phyloP scores from a whole-genome alignment of 202 grass and related monocot genomes.

The Tripidium arundinaceum region DNA sequence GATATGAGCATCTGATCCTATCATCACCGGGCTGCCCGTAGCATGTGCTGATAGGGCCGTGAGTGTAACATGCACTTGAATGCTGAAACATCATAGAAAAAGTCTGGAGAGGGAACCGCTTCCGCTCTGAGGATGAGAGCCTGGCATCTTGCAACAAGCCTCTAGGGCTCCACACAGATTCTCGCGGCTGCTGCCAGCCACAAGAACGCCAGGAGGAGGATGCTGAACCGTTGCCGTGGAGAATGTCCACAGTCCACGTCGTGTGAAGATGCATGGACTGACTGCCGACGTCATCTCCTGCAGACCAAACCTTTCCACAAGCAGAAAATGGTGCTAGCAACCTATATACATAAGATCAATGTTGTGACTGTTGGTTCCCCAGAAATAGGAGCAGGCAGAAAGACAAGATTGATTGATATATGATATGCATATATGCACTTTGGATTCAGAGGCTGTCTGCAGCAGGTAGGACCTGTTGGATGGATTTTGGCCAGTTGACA shows the following conservation, averaged over 20 bases:
- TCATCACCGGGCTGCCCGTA: background rate
- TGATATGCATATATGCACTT: constrained; percentile 16
- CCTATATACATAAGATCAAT: constrained; percentile 7
- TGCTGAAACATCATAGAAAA: constrained; percentile 32
- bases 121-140: background rate
- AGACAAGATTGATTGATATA: constrained; percentile 15
- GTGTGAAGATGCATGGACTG: background rate
- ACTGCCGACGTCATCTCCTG: constrained; percentile 22
- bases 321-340: constrained; percentile 17
- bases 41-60: constrained; percentile 49
- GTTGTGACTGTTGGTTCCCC: background rate
- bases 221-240: background rate
- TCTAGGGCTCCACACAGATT: constrained; percentile 14
- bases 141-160: background rate
- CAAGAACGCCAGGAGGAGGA: background rate
- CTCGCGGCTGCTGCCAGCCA: constrained; percentile 21
- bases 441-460: background rate
- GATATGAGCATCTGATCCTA: constrained; percentile 32
- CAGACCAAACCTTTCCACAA: constrained; percentile 32
- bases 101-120: background rate
- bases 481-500: constrained; percentile 23
- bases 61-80: constrained; percentile 20
- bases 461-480: background rate
- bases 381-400: constrained; percentile 12
- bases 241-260: background rate